Base-by-base conservation (phyloP, 768 basidiomycete species). In the Gymnopilus dilepis region DNA sequence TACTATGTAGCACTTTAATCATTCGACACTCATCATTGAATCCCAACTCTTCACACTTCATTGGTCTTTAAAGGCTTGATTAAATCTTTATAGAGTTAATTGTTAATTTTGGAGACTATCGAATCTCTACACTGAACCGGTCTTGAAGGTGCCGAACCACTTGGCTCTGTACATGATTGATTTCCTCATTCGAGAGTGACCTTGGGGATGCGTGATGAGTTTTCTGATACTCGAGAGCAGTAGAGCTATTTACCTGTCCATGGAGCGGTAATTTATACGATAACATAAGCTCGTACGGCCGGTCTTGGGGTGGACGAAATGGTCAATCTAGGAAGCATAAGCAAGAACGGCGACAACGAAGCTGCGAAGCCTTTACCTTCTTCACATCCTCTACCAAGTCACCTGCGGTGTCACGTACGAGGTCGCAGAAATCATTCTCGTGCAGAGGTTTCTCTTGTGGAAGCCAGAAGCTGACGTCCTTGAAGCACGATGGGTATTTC, bases 391-490 rank as follows among this genome's bases (percentile, higher is more conserved):
- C 97, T 0, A 91, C 94, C 62, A 97, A 67, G 71, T 99, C 96
- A 4, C 97, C 97, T 4, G 92, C 95, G 6, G 91, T 85, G 66
- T 97, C 96, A 55, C 97, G 82, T 13, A 99, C 92, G 41, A 96
- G 81, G 70, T 99, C 97, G 71, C 94, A 99, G 70, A 98, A 92
- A 74, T 99, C 97, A 70, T 99, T 98, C 66, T 98, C 97, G 72
- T 97, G 95, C 67, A 95, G 79, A 5, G 64, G 48, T 34, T 58
- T 64, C n/a, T 77, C 74, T 48, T 82, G 78, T 0, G 88, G 85
- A 22, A 89, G 70, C 97, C 97, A 99, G 78, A 99, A 97, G 73
- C 92, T 94, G 69, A 97, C 81, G 69, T 99, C 97, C 77, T 95
- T 96, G 84, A 90, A 92, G 72, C 91, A 94, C 7, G 91, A 82